phyloP scores from a whole-genome alignment of 495 filamentous ascomycete genomes.

The Parmelia sp. region DNA sequence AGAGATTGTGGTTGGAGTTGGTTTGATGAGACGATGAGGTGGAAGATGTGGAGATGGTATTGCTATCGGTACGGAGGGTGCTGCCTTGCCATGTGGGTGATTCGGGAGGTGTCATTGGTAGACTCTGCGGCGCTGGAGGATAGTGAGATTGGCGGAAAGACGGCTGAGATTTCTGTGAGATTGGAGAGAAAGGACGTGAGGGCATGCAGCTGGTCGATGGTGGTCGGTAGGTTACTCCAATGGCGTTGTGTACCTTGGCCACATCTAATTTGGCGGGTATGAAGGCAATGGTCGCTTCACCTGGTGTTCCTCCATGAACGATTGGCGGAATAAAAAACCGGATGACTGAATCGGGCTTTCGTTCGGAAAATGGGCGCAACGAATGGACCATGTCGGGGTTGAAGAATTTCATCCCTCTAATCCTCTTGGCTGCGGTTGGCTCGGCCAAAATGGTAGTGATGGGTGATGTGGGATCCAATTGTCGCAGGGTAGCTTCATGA shows the following conservation, averaged over 20 bases:
- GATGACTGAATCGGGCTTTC: conserved; percentile 39
- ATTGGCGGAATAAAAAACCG: conserved; percentile 44
- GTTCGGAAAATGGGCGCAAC: conserved; percentile 44
- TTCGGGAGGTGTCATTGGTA: conserved; percentile 26
- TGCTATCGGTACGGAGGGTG: conserved; percentile 15
- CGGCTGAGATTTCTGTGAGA: conserved; percentile 20
- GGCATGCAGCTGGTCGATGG: conserved; percentile 33
- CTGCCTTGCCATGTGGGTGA: conserved; percentile 19
- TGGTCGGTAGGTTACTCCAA: conserved; percentile 64
- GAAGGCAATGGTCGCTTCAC: conserved; percentile 60
- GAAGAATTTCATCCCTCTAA: conserved; percentile 61
- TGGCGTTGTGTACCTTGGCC: conserved; percentile 55
- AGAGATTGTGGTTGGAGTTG: conserved; percentile 15
- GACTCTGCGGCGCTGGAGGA: conserved; percentile 6
- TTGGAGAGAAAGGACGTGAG: conserved; percentile 30
- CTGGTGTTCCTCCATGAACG: conserved; percentile 40
- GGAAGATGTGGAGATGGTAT: conserved; percentile 12
- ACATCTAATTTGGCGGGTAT: conserved; percentile 57
- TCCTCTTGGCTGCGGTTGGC: conserved; percentile 53
- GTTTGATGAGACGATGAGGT: conserved; percentile 13
- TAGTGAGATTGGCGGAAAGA: conserved; percentile 12
- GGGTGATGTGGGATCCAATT: conserved; percentile 46
- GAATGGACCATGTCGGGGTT: conserved; percentile 45
- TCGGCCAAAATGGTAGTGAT: conserved; percentile 59
- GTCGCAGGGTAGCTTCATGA: conserved; percentile 57